phyloP scores from a whole-genome alignment of 1,284 basidiomycete species.

The Ganoderma meredithae region DNA sequence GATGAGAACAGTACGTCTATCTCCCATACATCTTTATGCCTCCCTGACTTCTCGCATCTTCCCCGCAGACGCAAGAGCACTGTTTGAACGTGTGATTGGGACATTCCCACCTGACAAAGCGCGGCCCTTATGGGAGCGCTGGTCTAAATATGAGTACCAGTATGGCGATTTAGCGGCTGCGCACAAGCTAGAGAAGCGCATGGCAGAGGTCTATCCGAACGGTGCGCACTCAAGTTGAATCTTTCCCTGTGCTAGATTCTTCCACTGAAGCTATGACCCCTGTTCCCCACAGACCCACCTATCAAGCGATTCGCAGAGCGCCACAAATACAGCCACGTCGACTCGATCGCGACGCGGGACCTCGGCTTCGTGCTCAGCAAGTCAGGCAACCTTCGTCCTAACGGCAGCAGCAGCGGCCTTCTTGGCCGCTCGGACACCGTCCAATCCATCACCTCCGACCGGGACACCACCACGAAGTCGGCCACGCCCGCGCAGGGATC shows the following conservation, averaged over 20 bases:
- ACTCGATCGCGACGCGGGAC: conserved; percentile 90
- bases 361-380: conserved; percentile 69
- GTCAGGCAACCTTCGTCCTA: conserved; percentile 38
- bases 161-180: conserved; percentile 93
- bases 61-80: conserved; percentile 85
- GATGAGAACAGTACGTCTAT: conserved; percentile 87
- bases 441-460: conserved; percentile 46
- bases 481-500: conserved; percentile 27
- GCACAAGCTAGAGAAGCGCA: conserved; percentile 88
- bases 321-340: conserved; percentile 87
- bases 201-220: conserved; percentile 87
- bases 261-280: background rate
- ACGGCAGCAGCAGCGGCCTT: conserved; percentile 36
- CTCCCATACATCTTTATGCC: background rate
- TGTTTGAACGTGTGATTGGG: conserved; percentile 90
- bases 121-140: conserved; percentile 92
- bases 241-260: background rate
- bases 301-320: conserved; percentile 93
- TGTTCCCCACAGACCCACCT: conserved; percentile 68
- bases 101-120: conserved; percentile 85
- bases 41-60: conserved; percentile 16
- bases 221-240: conserved; percentile 52
- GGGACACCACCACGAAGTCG: conserved; percentile 30
- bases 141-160: conserved; percentile 95
- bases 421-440: conserved; percentile 58